phyloP scores from a whole-genome alignment of 176 grass and related monocot species.

The Areca catechu region DNA sequence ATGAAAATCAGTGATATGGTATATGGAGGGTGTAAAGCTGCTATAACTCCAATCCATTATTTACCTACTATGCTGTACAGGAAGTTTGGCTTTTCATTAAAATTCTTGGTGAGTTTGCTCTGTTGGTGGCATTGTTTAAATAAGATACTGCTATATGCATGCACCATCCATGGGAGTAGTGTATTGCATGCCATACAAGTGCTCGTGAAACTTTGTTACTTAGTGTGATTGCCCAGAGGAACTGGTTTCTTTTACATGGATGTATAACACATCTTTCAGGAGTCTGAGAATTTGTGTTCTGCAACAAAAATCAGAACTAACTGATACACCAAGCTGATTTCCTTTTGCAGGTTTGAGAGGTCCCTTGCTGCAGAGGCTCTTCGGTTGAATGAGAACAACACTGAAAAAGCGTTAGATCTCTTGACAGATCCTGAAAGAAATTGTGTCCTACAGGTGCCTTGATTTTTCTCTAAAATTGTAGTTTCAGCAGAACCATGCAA shows the following conservation, averaged over 20 bases:
- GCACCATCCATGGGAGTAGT: too few relatives aligned
- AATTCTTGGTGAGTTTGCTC: too few relatives aligned
- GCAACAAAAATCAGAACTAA: background rate
- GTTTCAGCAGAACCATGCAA: slow-evolving; percentile 2
- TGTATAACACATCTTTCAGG: background rate
- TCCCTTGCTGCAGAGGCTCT: slow-evolving; percentile 78
- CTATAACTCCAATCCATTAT: too few relatives aligned
- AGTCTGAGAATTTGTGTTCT: slow-evolving; percentile 7
- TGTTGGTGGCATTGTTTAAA: too few relatives aligned
- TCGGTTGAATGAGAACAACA: slow-evolving; percentile 76
- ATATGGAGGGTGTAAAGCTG: too few relatives aligned
- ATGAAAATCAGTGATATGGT: too few relatives aligned
- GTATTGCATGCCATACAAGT: too few relatives aligned
- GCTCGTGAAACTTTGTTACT: too few relatives aligned
- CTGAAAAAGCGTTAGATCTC: slow-evolving; percentile 71
- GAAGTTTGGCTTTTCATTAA: too few relatives aligned
- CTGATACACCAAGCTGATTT: slow-evolving; percentile 2
- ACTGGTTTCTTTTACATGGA: background rate
- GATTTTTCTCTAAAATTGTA: slow-evolving; percentile 6
- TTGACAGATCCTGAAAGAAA: slow-evolving; percentile 91
- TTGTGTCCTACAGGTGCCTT: slow-evolving; percentile 55
- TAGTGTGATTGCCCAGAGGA: too few relatives aligned
- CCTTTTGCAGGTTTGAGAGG: slow-evolving; percentile 63
- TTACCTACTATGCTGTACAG: too few relatives aligned
- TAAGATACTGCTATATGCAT: too few relatives aligned